phyloP scores from a whole-genome alignment of 2,329 filamentous ascomycete genomes.

The Diaporthe amygdali region DNA sequence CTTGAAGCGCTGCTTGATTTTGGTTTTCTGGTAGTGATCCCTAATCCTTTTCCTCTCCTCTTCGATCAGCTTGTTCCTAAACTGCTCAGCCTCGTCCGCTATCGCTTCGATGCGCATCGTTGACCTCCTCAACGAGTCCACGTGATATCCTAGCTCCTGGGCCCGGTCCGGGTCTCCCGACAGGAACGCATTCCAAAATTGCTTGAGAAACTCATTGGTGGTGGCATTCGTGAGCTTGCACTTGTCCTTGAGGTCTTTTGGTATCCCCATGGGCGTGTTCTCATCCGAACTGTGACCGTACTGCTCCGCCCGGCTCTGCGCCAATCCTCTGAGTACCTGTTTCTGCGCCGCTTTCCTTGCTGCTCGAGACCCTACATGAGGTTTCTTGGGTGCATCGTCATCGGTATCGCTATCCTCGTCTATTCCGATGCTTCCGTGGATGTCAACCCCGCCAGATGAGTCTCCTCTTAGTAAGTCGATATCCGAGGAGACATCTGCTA shows the following conservation, averaged over 20 bases:
- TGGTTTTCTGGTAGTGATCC: slow-evolving; percentile 73
- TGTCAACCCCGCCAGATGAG: slow-evolving; percentile 57
- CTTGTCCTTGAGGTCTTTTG: slow-evolving; percentile 61
- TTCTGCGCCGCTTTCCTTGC: slow-evolving; percentile 68
- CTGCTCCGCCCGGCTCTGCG: slow-evolving; percentile 64
- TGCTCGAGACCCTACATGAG: slow-evolving; percentile 72
- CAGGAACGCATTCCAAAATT: slow-evolving; percentile 93
- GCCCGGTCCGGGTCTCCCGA: slow-evolving; percentile 85
- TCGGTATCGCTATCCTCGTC: slow-evolving; percentile 74
- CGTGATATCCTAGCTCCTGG: slow-evolving; percentile 79
- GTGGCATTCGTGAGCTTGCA: slow-evolving; percentile 82
- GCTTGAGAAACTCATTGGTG: slow-evolving; percentile 92
- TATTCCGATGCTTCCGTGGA: slow-evolving; percentile 70
- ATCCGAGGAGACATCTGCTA: slow-evolving; percentile 68
- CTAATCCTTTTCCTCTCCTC: slow-evolving; percentile 72
- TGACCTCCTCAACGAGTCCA: slow-evolving; percentile 81
- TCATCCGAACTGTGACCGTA: slow-evolving; percentile 55
- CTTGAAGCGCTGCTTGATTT: slow-evolving; percentile 75
- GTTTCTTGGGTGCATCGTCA: slow-evolving; percentile 53
- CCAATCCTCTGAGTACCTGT: slow-evolving; percentile 70
- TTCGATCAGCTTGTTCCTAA: slow-evolving; percentile 70
- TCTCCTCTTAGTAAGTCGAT: slow-evolving; percentile 58
- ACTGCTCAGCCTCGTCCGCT: slow-evolving; percentile 78
- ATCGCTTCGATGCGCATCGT: slow-evolving; percentile 81
- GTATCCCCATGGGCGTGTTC: slow-evolving; percentile 59